A percentile compares a stretch with the other conserved stretches of the same genome.
Evolutionary conservation across 768 basidiomycete species (phyloP).

Genomic region (Mrakia blollopis): DNA sequence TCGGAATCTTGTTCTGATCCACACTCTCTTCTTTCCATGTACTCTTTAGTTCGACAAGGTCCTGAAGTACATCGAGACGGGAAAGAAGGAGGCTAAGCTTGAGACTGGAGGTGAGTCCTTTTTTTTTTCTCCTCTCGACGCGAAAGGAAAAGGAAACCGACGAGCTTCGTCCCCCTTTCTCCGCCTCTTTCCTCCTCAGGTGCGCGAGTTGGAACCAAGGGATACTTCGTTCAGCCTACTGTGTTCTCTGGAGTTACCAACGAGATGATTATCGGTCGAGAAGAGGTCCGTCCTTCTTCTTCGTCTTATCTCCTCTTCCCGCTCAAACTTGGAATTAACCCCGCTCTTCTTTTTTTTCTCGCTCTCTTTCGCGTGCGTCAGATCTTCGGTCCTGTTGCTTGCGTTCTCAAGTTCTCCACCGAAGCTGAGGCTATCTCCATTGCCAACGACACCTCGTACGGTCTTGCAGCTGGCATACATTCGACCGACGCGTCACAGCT

Average conservation of each 20-base stretch:
- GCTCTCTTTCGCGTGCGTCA: conserved; percentile 40
- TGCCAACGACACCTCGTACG: conserved; percentile 84
- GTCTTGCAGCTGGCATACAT: conserved; percentile 82
- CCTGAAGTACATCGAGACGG: conserved; percentile 70
- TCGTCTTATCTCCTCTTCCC: neutral
- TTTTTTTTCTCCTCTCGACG: neutral
- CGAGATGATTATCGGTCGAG: conserved; percentile 71
- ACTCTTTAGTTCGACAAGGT: conserved; percentile 47
- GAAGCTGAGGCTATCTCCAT: conserved; percentile 79
- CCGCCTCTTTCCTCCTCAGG: conserved; percentile 31
- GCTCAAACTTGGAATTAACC: neutral
- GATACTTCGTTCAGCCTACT: conserved; percentile 83
- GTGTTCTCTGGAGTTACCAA: conserved; percentile 63
- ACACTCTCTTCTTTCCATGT: neutral
- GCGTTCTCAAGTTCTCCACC: conserved; percentile 72
- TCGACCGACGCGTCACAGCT: conserved; percentile 70
- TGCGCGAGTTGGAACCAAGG: conserved; percentile 52
- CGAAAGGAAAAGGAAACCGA: neutral
- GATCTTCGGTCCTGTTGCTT: conserved; percentile 94
- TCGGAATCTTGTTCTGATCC: neutral
- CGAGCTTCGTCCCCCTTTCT: neutral
- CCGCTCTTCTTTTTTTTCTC: too few species aligned
- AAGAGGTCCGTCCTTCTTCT: conserved; percentile 38
- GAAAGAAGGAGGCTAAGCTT: conserved; percentile 66
- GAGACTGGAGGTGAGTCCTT: conserved; percentile 56